Base-by-base conservation (phyloP, 495 filamentous ascomycete species). In the Paragyromitra xinjiangensis region DNA sequence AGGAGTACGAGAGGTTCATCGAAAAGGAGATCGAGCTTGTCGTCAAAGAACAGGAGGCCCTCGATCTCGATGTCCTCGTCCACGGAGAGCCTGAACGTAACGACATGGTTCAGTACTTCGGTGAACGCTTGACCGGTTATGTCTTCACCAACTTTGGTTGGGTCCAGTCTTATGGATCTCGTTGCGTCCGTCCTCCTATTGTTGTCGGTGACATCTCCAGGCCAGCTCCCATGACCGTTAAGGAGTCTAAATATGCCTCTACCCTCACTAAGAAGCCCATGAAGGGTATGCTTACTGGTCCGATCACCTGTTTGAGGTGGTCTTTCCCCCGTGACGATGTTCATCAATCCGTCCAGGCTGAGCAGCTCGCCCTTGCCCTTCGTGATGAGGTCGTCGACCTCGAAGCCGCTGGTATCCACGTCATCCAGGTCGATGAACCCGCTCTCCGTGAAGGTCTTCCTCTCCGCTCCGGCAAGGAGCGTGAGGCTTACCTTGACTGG, bases 41-140 rank as follows among this genome's bases (percentile, higher is more conserved):
- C 82, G 88, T 99, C 86, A 92, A 93, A 87, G 92, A 98, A 86
- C 95, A 99, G 88, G 94, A 98, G 81, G 95, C 97, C 87, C 94
- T 99, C 79, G 93, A 89, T 83, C 91, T 99, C 24, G 95, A 98
- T 82, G 96, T 99, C 83, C 91, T 92, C 83, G 95, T 99, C 74
- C 95, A 99, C 87, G 95, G 95, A 83, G 95, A 99, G 88, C 95
- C 95, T 64, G 95, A 99, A 89, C 93, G 95, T 85, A 98, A 98
- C 86, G 95, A 99, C 90, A 99, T 99, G 95, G 95, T 99, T 51
- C 95, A 99, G 86, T 99, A 98, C 90, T 99, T 99, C 83, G 95
- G 95, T 85, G 95, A 99, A 90, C 91, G 94, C 79, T 89, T 99
- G 58, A 90, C 93, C 77, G 95, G 95, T 83, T 99, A 98, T 85